phyloP scores from a whole-genome alignment of 2,329 filamentous ascomycete species.

The Paecilomyces sp. region DNA sequence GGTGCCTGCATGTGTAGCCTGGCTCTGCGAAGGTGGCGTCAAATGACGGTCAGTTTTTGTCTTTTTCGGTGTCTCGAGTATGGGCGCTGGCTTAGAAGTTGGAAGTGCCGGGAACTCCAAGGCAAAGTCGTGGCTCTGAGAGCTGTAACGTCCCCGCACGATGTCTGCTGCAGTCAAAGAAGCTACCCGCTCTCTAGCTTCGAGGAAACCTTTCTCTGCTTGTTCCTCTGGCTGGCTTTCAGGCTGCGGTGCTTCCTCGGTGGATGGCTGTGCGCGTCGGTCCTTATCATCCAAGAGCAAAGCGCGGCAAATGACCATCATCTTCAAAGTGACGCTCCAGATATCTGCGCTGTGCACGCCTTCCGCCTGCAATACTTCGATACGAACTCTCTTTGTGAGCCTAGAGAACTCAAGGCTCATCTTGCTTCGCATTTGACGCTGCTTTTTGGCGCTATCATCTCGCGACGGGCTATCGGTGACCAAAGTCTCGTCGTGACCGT shows the following conservation, averaged over 20 bases:
- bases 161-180: not conserved
- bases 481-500: not conserved
- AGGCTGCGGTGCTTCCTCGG: not conserved
- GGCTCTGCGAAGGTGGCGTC: not conserved
- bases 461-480: not conserved
- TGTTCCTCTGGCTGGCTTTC: not conserved
- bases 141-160: slow-evolving; percentile 6
- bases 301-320: slow-evolving; percentile 19
- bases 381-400: slow-evolving; percentile 20
- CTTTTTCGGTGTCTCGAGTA: not conserved
- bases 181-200: not conserved
- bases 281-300: slow-evolving; percentile 23
- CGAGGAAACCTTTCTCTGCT: slow-evolving; percentile 3
- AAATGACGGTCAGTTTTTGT: not conserved
- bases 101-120: slow-evolving; percentile 12
- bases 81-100: not conserved
- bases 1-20: not conserved
- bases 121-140: slow-evolving; percentile 9
- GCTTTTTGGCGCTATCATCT: slow-evolving; percentile 6
- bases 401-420: slow-evolving; percentile 16
- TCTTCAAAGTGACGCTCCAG: slow-evolving; percentile 20
- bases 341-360: slow-evolving; percentile 17
- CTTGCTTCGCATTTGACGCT: slow-evolving; percentile 18
- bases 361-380: slow-evolving; percentile 19
- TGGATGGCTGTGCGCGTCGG: slow-evolving; percentile 1